These are phyloP conservation scores for Sorghum bicolor DNA, from an alignment of 176 grass and related monocot species.

Conservation along the genomic window Sorghum_bicolor_NCBIv3 NC_012875.2:40978001-40978500, in stretches of 20 bases:
- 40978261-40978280: neutral
- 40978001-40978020: no score
- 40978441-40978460: neutral
- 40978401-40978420: conserved; percentile 7
- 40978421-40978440: neutral
- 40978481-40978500: neutral
- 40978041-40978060: neutral
- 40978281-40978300: neutral
- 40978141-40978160: neutral
- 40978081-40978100: neutral
- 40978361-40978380: neutral
- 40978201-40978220: neutral
- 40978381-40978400: conserved; percentile 2
- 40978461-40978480: neutral
- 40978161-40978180: neutral
- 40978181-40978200: no score
- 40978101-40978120: neutral
- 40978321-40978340: conserved; percentile 30
- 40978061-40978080: neutral
- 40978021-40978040: no score
- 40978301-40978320: neutral
- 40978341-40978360: neutral
- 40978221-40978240: neutral
- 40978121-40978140: no score
- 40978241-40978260: neutral